Evolutionary conservation across 768 basidiomycete species (phyloP).

Genomic region (Naematelia encephala): DNA sequence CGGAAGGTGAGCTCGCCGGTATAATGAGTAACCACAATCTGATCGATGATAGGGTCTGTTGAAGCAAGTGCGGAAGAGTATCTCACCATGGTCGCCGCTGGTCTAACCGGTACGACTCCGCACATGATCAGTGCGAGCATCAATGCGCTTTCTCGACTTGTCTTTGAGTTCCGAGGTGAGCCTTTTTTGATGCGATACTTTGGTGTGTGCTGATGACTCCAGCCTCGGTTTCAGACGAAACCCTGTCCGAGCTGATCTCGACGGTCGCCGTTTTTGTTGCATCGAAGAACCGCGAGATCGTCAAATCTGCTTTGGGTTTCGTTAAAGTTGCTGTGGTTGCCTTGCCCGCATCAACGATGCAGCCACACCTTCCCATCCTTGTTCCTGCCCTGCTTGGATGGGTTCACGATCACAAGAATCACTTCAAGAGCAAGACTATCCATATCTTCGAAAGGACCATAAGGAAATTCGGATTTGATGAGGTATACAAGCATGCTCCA

Average conservation of each 20-base stretch:
- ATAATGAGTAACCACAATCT: neutral
- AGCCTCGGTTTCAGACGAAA: constrained; percentile 57
- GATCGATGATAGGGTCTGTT: constrained; percentile 53
- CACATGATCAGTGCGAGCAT: constrained; percentile 99
- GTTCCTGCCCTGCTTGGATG: constrained; percentile 82
- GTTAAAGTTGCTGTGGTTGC: constrained; percentile 90
- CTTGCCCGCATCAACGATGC: constrained; percentile 65
- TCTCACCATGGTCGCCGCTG: constrained; percentile 94
- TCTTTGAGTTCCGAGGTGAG: constrained; percentile 93
- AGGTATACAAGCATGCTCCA: constrained; percentile 63
- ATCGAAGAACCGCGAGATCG: constrained; percentile 93
- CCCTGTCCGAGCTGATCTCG: constrained; percentile 77
- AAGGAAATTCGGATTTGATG: constrained; percentile 81
- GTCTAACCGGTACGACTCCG: constrained; percentile 84
- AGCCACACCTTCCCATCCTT: constrained; percentile 70
- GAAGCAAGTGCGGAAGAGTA: constrained; percentile 80
- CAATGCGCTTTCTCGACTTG: constrained; percentile 84
- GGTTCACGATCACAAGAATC: constrained; percentile 98
- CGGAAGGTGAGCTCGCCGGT: constrained; percentile 28
- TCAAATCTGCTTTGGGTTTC: constrained; percentile 93
- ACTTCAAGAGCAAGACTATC: constrained; percentile 93
- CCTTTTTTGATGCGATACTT: too few relatives aligned
- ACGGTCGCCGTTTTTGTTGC: constrained; percentile 82
- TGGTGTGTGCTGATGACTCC: too few relatives aligned
- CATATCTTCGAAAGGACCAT: constrained; percentile 97